A percentile compares a stretch with the other conserved stretches of the same genome.
These are phyloP conservation scores for Lasiosphaeris hirsuta DNA, from an alignment of 495 filamentous ascomycete species.

Conservation along the genomic window DNA sequence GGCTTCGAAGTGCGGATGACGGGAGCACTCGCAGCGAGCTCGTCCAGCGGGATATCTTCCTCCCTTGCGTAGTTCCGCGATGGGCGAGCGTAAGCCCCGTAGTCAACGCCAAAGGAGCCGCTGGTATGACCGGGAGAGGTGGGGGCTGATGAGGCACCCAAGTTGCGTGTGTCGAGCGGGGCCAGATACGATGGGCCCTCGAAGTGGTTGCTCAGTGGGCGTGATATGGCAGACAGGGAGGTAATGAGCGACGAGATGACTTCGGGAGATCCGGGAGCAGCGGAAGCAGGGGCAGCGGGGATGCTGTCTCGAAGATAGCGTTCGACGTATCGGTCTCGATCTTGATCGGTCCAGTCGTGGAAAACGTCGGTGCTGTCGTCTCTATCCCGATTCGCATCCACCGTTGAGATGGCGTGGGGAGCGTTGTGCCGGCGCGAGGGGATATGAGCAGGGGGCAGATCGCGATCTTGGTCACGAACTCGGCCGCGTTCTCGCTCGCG, in stretches of 20 bases:
- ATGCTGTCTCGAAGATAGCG: slow-evolving; percentile 29
- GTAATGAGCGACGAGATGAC: slow-evolving; percentile 93
- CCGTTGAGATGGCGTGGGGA: slow-evolving; percentile 13
- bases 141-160: slow-evolving; percentile 47
- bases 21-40: slow-evolving; percentile 70
- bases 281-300: slow-evolving; percentile 13
- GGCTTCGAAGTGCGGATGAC: slow-evolving; percentile 84
- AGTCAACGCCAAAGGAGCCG: slow-evolving; percentile 69
- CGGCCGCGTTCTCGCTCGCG: slow-evolving; percentile 30
- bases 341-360: slow-evolving; percentile 27
- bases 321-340: slow-evolving; percentile 29
- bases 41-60: slow-evolving; percentile 57
- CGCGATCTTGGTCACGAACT: slow-evolving; percentile 16
- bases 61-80: slow-evolving; percentile 49
- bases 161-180: slow-evolving; percentile 27
- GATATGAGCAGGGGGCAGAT: slow-evolving; percentile 1
- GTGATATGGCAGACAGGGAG: slow-evolving; percentile 81
- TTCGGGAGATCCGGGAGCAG: slow-evolving; percentile 73
- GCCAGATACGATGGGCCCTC: slow-evolving; percentile 43
- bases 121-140: slow-evolving; percentile 38
- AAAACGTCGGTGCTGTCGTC: slow-evolving; percentile 26
- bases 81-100: slow-evolving; percentile 54
- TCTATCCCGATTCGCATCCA: slow-evolving; percentile 18
- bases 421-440: slow-evolving; percentile 15
- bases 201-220: slow-evolving; percentile 69